Conservation (phyloP, 2,329 filamentous ascomycete species). For the Aschersonia sp. region DNA sequence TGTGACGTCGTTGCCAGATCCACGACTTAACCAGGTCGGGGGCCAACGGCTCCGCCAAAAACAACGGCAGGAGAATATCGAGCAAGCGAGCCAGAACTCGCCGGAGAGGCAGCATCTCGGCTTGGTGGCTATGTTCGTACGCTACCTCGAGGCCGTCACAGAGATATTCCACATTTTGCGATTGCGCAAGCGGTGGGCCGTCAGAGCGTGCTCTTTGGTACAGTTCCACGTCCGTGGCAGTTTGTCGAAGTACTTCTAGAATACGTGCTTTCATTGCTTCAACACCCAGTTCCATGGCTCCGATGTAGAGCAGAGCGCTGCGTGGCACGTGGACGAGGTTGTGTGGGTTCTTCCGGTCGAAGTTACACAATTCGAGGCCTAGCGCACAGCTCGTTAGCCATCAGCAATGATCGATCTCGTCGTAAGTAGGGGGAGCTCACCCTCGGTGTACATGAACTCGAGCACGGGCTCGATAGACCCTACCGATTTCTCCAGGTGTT, state of each 20-base stretch:
- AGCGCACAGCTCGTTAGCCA: neutral
- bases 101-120: constrained; percentile 16
- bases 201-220: constrained; percentile 7
- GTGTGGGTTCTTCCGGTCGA: constrained; percentile 9
- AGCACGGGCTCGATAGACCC: constrained; percentile 16
- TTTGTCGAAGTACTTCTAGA: constrained; percentile 12
- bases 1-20: constrained; percentile 11
- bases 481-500: constrained; percentile 9
- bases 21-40: constrained; percentile 10
- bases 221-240: constrained; percentile 9
- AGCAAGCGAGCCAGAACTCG: constrained; percentile 16
- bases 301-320: constrained; percentile 17
- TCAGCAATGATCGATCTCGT: too few species aligned
- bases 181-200: constrained; percentile 6
- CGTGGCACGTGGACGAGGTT: constrained; percentile 15
- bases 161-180: constrained; percentile 12
- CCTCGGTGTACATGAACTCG: constrained; percentile 19
- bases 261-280: constrained; percentile 12
- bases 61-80: constrained; percentile 10
- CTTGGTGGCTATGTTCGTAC: constrained; percentile 8
- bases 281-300: constrained; percentile 15
- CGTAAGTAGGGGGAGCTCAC: constrained; percentile 10
- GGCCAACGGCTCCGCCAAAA: constrained; percentile 11
- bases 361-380: constrained; percentile 10
- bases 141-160: constrained; percentile 15